A percentile compares a stretch with the other conserved stretches of the same genome.
Conservation (phyloP, 192 early-diverging fungal species). For the Backusella liffmaniae region DNA sequence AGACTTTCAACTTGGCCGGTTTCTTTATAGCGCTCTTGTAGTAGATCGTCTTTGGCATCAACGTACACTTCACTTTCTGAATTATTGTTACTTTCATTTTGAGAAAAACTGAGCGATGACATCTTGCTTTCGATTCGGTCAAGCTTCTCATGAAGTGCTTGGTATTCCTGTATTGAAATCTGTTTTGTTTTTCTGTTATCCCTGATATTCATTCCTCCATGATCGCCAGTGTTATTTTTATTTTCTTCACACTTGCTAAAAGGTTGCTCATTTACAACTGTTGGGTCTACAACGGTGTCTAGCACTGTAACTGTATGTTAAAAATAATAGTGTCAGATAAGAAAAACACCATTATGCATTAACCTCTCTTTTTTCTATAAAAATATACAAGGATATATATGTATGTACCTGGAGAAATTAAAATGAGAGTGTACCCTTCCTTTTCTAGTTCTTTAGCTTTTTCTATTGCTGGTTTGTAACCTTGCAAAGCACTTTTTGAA, state of each 20-base stretch:
- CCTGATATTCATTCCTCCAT: not conserved
- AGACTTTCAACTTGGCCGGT: not conserved
- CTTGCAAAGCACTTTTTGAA: not conserved
- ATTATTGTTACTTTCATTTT: not conserved
- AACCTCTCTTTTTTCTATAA: not conserved
- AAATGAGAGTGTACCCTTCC: not conserved
- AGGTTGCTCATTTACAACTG: not conserved
- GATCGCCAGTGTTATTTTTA: not conserved
- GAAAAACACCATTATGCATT: not conserved
- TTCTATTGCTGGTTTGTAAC: not conserved
- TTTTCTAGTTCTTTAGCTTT: not conserved
- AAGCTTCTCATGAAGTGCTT: not conserved
- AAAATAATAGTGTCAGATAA: not conserved
- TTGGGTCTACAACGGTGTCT: not conserved
- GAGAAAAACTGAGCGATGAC: not conserved
- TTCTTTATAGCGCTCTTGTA: not conserved
- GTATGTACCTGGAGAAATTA: not conserved
- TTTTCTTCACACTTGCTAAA: not conserved
- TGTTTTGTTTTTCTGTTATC: not conserved
- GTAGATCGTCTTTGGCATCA: not conserved
- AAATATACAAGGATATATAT: not conserved
- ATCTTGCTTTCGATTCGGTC: not conserved
- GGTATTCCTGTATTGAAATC: not conserved
- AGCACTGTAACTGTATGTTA: not conserved
- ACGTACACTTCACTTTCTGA: not conserved